Percentiles rank a stretch among this genome's conserved stretches.
These are phyloP conservation scores for Haplosporangium sp. DNA, from an alignment of 371 early-diverging fungal genomes.

Conservation along the genomic window DNA sequence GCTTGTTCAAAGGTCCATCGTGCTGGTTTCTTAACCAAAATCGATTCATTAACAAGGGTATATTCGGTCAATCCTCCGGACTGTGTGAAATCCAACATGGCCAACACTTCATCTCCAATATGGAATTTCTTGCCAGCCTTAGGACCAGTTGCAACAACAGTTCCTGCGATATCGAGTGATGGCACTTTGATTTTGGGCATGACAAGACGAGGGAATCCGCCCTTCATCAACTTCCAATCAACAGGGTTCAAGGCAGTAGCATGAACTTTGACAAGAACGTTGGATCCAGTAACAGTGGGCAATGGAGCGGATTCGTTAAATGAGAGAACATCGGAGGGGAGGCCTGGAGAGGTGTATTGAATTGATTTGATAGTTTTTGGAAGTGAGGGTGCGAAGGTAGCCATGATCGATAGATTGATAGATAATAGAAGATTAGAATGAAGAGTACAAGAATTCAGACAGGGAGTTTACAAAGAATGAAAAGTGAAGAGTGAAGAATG, in stretches of 20 bases:
- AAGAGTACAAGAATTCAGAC: no score
- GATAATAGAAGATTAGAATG: not conserved
- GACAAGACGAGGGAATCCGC: slow-evolving; percentile 21
- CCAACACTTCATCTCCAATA: slow-evolving; percentile 58
- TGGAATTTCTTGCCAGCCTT: slow-evolving; percentile 39
- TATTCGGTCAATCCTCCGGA: slow-evolving; percentile 45
- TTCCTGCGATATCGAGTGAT: slow-evolving; percentile 55
- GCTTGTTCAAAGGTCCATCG: slow-evolving; percentile 59
- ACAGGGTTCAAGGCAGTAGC: slow-evolving; percentile 74
- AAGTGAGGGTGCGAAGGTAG: slow-evolving; percentile 34
- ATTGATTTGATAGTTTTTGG: slow-evolving; percentile 59
- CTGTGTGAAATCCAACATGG: slow-evolving; percentile 20
- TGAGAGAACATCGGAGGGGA: slow-evolving; percentile 24
- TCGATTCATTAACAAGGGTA: slow-evolving; percentile 29
- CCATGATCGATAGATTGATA: slow-evolving; percentile 21
- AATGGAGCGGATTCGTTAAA: slow-evolving; percentile 31
- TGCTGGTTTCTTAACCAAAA: slow-evolving; percentile 51
- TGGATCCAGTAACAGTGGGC: slow-evolving; percentile 37
- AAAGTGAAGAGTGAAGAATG: not conserved
- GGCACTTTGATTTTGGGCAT: slow-evolving; percentile 45
- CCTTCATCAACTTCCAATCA: slow-evolving; percentile 65
- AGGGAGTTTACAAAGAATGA: not conserved
- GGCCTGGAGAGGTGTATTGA: slow-evolving; percentile 41
- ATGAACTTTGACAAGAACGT: slow-evolving; percentile 67
- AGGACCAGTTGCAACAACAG: slow-evolving; percentile 50